Evolutionary conservation across 2,329 filamentous ascomycete species (phyloP), one percentile per base, ranked within the genome.

Genomic region (Penicillium sp.): DNA sequence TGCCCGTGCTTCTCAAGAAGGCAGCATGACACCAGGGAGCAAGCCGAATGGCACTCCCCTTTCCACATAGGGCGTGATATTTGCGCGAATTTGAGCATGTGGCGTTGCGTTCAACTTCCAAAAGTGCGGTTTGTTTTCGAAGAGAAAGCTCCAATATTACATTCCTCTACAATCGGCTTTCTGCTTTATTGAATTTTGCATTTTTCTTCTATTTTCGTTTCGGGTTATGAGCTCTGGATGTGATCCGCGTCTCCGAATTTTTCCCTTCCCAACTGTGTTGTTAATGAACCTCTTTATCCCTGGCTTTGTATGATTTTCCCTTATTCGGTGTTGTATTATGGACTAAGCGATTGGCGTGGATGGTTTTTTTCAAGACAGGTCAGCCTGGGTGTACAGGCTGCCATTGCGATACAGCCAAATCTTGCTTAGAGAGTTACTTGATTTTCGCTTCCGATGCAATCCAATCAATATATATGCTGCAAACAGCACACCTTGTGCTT

Each of bases 1-100:
- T 35, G 43, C 66, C 47, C 62, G 63, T 47, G 55, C 53, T 22
- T 72, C 70, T 3, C 71, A 73, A 55, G 72, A 73, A 54, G 66
- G 70, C 38, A 74, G 72, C 53, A 61, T 67, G 14, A 74, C 72
- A 11, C 71, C 72, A 18, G 66, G 63, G 31, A 69, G 61, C 57
- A 71, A 66, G 48, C 67, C 65, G 40, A 73, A 69, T 29, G 69
- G 69, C 26, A 72, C 69, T 1, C 67, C 69, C 11, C 62, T 68
- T 13, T 61, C 61, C 26, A 64, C 61, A 62, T 69, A 59, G 29
- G 11, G 18, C 10, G 18, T 44, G 20, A 34, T 45, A 18, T 31
- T 42, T n/a, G 9, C 16, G 24, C 24, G 43, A 9, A 10, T 44
- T 53, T 38, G 13, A 48, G 43, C 20, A 34, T 14, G 35, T 43